Base-by-base conservation (phyloP, 2,329 filamentous ascomycete species). In the Xylaria multiplex region DNA sequence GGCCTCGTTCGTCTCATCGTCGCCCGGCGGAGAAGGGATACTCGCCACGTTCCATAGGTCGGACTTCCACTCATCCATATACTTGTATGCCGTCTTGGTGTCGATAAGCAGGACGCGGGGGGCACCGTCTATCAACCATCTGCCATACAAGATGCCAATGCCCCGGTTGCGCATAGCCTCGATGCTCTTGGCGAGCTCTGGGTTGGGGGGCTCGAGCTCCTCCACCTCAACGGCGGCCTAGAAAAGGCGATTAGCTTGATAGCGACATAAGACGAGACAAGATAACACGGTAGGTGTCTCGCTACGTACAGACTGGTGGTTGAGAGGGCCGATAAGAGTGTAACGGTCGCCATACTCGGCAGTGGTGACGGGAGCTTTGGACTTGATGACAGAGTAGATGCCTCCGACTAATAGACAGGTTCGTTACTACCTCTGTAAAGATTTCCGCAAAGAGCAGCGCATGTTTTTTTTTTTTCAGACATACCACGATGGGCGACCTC, bases 321-420 rank as follows among this genome's bases (percentile, higher is more conserved):
- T 97, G 78, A 97, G 89, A 65, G 96, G 96, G 1, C 96, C 96
- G 78, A 99, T 94, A 71, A 98, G 87, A 32, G 93, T 97, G 81
- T 99, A 99, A 72, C 93, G 89, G 66, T 97, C 93, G 80, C 96
- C 96, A 96, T 98, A 99, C 81, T 99, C 96, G 68, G 93, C 93
- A 0, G 95, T 97, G 49, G 96, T 98, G 68, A 98, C 96, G 57
- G 96, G 95, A 43, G 96, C 95, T 81, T 99, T 99, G 68, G 96
- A 99, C 82, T 99, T 99, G 81, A 99, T 90, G 71, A 99, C 96
- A 16, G 95, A 98, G 85, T 99, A 99, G 82, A 99, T 99, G 75
- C 96, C 96, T 77, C 96, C 96, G 68, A 99, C 96, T 96, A 64
- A 67, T 57, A 59, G 40, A 56, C 8, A 22, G 19, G 42, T 69